Evolutionary conservation across 495 filamentous ascomycete species (phyloP), one percentile per base, ranked within the genome.

Genomic region (Penicillium paxilli): DNA sequence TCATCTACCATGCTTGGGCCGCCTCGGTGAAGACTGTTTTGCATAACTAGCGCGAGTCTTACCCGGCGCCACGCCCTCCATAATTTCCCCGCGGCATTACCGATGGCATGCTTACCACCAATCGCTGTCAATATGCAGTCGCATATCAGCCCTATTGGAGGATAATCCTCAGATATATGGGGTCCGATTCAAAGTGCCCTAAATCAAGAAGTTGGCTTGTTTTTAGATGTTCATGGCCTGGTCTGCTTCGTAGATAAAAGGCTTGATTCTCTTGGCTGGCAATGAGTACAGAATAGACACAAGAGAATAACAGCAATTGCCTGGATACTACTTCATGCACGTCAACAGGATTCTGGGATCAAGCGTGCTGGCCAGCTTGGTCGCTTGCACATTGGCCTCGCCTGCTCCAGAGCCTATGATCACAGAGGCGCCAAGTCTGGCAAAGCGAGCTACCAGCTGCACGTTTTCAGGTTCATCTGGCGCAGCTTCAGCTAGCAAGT

Each of bases 401-500:
- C 57, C 60, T 1, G 49, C 63, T n/a, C 54, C 62, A 33, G 52
- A 57, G 44, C 65, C 65, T 32, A 49, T 51, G 16, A 55, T 66
- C 32, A 68, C 65, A 8, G 30, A 45, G 35, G 63, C 65, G 5
- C 63, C 65, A 8, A 63, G 30, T 16, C 35, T 63, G n/a, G 60
- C 50, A 4, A 59, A 63, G 49, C 33, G 60, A 54, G 52, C 60
- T 12, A 60, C 49, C 7, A 49, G 23, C 21, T 63, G 60, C 22
- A 63, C 60, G 3, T 63, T 63, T 37, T 63, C 60, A 4, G 60
- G 60, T 12, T 63, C 60, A 9, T 47, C 37, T 12, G 60, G 60
- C 35, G 70, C 74, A 2, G 53, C 67, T 14, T 55, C 54, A 4
- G 78, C 71, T 3, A 75, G 60, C 51, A 65, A 66, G 48, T 70